phyloP scores from a whole-genome alignment of 768 basidiomycete genomes.

The Leccinum barrowsii region DNA sequence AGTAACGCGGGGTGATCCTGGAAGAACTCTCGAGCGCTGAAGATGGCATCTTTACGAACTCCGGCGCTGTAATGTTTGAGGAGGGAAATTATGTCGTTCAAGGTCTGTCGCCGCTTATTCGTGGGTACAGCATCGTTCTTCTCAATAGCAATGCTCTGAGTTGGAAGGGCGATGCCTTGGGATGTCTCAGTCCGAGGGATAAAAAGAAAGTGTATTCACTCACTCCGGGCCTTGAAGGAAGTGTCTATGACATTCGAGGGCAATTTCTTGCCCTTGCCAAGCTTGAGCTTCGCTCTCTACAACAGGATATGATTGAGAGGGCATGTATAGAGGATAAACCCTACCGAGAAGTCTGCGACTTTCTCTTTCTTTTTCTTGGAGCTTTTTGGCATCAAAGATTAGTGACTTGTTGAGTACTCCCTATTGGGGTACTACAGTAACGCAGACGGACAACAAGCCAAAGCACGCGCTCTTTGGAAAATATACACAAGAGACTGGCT shows the following conservation, averaged over 20 bases:
- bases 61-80: constrained; percentile 80
- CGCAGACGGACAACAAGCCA: background rate
- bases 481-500: background rate
- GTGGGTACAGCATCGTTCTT: constrained; percentile 58
- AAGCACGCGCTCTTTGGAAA: no score
- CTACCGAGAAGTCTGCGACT: constrained; percentile 81
- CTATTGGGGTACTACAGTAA: constrained; percentile 1
- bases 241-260: constrained; percentile 89
- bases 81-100: constrained; percentile 73
- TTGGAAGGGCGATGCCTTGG: constrained; percentile 84
- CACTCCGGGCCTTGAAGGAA: constrained; percentile 92
- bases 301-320: background rate
- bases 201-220: constrained; percentile 26
- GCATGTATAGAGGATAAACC: background rate
- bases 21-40: constrained; percentile 70
- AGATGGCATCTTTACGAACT: constrained; percentile 75
- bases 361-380: constrained; percentile 85
- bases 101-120: constrained; percentile 71
- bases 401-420: background rate
- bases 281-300: constrained; percentile 94
- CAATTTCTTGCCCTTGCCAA: constrained; percentile 88
- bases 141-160: constrained; percentile 68
- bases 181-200: constrained; percentile 7
- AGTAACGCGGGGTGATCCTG: constrained; percentile 57
- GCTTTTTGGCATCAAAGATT: constrained; percentile 70